phyloP scores from a whole-genome alignment of 345 rosid genomes.

The Leavenworthia alabamica region DNA sequence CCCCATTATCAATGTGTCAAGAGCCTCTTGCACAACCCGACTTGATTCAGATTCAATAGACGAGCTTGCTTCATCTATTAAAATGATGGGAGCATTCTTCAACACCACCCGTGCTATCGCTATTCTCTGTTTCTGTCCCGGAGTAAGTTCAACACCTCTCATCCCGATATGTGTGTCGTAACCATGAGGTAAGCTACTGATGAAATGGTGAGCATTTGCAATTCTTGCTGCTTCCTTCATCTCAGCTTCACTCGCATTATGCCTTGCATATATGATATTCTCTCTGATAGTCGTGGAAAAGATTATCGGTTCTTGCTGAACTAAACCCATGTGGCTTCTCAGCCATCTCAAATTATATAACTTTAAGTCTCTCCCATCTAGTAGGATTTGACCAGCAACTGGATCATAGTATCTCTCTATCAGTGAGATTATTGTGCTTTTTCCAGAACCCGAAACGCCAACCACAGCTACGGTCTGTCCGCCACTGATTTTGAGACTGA shows the following conservation, averaged over 20 bases:
- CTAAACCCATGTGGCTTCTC: slow-evolving; percentile 89
- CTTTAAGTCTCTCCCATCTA: slow-evolving; percentile 90
- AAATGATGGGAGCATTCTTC: slow-evolving; percentile 88
- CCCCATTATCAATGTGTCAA: slow-evolving; percentile 90
- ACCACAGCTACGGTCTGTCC: slow-evolving; percentile 96
- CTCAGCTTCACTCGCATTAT: slow-evolving; percentile 96
- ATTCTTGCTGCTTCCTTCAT: slow-evolving; percentile 98
- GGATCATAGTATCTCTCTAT: slow-evolving; percentile 95
- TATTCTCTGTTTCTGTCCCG: slow-evolving; percentile 97
- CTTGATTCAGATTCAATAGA: slow-evolving; percentile 96
- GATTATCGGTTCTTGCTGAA: slow-evolving; percentile 95
- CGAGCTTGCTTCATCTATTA: slow-evolving; percentile 94
- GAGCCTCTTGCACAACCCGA: slow-evolving; percentile 96
- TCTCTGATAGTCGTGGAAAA: slow-evolving; percentile 94
- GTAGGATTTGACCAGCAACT: slow-evolving; percentile 88
- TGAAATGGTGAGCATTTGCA: slow-evolving; percentile 98
- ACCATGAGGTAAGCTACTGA: slow-evolving; percentile 95
- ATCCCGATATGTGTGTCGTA: slow-evolving; percentile 95
- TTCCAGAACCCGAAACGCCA: slow-evolving; percentile 98
- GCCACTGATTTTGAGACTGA: slow-evolving; percentile 88
- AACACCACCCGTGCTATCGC: slow-evolving; percentile 88
- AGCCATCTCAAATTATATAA: slow-evolving; percentile 87
- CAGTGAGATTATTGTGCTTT: slow-evolving; percentile 90
- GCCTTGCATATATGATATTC: slow-evolving; percentile 94
- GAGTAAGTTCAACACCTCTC: slow-evolving; percentile 96